These are phyloP conservation scores for Meyerozyma sp. DNA, from an alignment of 1,139 yeast species.

Conservation along the genomic window DNA sequence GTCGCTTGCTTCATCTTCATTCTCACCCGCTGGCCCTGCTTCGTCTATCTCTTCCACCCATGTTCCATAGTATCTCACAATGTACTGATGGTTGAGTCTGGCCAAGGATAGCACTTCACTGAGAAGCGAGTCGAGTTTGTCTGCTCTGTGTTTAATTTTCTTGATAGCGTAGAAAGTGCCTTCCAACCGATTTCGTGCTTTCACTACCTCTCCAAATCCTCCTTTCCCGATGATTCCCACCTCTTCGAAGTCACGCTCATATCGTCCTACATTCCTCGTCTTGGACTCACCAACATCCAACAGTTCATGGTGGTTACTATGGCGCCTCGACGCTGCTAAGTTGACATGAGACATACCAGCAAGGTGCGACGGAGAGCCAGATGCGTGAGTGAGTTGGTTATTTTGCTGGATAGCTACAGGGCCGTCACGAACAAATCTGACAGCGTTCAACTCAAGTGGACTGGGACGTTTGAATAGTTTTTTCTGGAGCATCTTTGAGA, in stretches of 20 bases:
- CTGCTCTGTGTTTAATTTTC: slow-evolving; percentile 78
- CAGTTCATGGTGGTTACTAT: neutral
- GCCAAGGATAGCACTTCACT: slow-evolving; percentile 92
- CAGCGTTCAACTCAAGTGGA: slow-evolving; percentile 79
- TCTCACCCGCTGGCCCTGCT: slow-evolving; percentile 2
- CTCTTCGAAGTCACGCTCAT: slow-evolving; percentile 80
- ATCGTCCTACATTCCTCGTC: slow-evolving; percentile 24
- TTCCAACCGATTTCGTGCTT: slow-evolving; percentile 87
- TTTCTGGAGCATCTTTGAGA: slow-evolving; percentile 57
- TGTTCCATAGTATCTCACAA: slow-evolving; percentile 92
- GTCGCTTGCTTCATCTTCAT: slow-evolving; percentile 13
- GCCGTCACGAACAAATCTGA: slow-evolving; percentile 73
- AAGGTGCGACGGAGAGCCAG: neutral
- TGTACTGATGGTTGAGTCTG: slow-evolving; percentile 88
- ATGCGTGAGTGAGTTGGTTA: neutral
- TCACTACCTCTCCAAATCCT: slow-evolving; percentile 96
- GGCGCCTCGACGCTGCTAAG: neutral
- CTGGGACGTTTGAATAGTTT: slow-evolving; percentile 72
- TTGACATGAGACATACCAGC: neutral
- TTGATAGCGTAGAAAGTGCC: slow-evolving; percentile 94
- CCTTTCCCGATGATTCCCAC: slow-evolving; percentile 91
- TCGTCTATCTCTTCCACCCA: slow-evolving; percentile 79
- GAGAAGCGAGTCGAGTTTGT: slow-evolving; percentile 71
- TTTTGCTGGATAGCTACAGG: slow-evolving; percentile 21
- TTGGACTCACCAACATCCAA: slow-evolving; percentile 3